Conservation (phyloP, 192 early-diverging fungal genomes). For the Rhizophagus prolifer region DNA sequence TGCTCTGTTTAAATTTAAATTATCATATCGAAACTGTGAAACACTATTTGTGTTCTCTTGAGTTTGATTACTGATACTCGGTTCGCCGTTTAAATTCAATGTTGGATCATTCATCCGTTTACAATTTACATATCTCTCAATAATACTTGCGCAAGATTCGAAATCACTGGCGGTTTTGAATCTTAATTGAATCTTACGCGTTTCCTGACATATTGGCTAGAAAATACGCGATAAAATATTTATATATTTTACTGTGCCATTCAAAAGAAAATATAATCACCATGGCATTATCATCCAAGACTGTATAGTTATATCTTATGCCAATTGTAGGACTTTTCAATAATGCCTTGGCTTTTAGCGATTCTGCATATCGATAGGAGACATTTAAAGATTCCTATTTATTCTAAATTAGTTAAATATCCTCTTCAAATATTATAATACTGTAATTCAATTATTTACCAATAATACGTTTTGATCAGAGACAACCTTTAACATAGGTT, state of each 20-base stretch:
- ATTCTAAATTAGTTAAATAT: neutral
- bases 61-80: neutral
- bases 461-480: neutral
- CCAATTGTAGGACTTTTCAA: slow-evolving; percentile 3
- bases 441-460: neutral
- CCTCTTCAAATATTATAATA: neutral
- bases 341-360: slow-evolving; percentile 2
- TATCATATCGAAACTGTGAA: neutral
- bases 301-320: slow-evolving; percentile 7
- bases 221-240: neutral
- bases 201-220: neutral
- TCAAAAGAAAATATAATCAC: neutral
- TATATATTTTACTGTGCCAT: neutral
- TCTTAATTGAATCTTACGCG: slow-evolving; percentile 2
- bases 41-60: neutral
- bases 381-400: slow-evolving; percentile 12
- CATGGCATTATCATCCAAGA: neutral
- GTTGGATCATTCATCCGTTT: neutral
- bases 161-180: neutral
- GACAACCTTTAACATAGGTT: neutral
- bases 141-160: neutral
- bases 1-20: neutral
- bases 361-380: neutral
- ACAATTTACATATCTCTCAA: slow-evolving; percentile 8
- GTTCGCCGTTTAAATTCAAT: neutral